phyloP scores from a whole-genome alignment of 495 filamentous ascomycete species.

The Lindgomyces ingoldianus region DNA sequence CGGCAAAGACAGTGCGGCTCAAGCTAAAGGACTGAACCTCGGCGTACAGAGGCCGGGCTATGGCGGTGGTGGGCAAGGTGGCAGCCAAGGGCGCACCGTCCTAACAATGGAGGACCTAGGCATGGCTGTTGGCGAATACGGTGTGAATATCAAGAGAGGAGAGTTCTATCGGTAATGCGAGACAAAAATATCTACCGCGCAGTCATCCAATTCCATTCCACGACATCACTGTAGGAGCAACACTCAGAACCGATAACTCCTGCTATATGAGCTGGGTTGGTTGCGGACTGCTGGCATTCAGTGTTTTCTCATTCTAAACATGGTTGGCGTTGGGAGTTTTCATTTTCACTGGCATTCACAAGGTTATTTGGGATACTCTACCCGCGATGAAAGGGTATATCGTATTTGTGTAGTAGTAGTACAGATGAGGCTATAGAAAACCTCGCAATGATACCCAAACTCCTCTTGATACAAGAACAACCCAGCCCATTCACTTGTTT shows the following conservation, averaged over 20 bases:
- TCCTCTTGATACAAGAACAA: constrained; percentile 12
- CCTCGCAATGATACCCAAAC: constrained; percentile 33
- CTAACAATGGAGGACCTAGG: constrained; percentile 98
- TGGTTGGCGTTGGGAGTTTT: background rate
- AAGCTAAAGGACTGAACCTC: constrained; percentile 59
- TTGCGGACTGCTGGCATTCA: background rate
- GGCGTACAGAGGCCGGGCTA: constrained; percentile 90
- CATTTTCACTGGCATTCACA: too few relatives aligned
- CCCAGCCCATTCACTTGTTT: constrained; percentile 58
- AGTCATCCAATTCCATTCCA: too few relatives aligned
- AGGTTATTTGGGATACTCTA: constrained; percentile 13
- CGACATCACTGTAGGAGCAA: background rate
- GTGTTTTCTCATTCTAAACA: background rate
- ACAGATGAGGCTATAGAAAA: constrained; percentile 13
- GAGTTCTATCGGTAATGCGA: constrained; percentile 97
- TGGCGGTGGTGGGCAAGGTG: constrained; percentile 88
- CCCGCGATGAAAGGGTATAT: constrained; percentile 2
- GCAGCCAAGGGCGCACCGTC: constrained; percentile 88
- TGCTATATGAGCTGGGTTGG: background rate
- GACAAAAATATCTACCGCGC: too few relatives aligned
- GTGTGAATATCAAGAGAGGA: constrained; percentile 92
- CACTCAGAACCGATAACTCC: background rate
- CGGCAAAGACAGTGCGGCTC: constrained; percentile 40
- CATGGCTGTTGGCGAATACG: constrained; percentile 96
- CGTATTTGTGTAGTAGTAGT: constrained; percentile 34